These are phyloP conservation scores for Phascolomyces articulosus DNA, from an alignment of 371 early-diverging fungal genomes.

Conservation along the genomic window DNA sequence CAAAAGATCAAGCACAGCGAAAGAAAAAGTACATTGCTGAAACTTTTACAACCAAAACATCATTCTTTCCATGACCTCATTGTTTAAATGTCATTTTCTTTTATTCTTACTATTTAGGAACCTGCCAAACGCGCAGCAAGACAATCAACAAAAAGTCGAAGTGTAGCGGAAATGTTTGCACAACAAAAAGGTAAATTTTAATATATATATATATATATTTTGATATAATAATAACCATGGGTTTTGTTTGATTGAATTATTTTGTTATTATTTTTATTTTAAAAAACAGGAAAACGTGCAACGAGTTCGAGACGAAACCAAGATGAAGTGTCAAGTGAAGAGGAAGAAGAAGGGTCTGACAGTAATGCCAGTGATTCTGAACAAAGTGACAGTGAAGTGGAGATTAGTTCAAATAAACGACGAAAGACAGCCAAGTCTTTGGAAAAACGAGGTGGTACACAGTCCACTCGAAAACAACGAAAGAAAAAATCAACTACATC, in stretches of 20 bases:
- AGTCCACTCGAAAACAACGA: constrained; percentile 7
- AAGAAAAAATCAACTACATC: constrained; percentile 7
- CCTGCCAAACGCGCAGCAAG: background rate
- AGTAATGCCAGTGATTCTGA: constrained; percentile 2
- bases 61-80: no score
- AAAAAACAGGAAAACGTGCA: background rate
- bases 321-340: background rate
- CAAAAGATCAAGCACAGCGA: background rate
- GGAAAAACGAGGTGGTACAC: constrained; percentile 7
- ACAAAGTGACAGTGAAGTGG: constrained; percentile 13
- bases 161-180: constrained; percentile 10
- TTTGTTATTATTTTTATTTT: background rate
- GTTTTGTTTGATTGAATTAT: background rate
- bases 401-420: constrained; percentile 14
- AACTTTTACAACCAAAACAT: background rate
- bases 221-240: background rate
- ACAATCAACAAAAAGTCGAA: background rate
- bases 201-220: no score
- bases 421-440: constrained; percentile 12
- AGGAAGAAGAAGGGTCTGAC: constrained; percentile 1
- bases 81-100: no score
- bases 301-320: background rate
- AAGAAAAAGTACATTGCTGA: background rate
- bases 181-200: constrained; percentile 2
- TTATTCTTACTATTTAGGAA: background rate